Percentiles rank a stretch among this genome's conserved stretches.
These are phyloP conservation scores for Ceratobasidium sp. DNA, from an alignment of 1,284 basidiomycete genomes.

Conservation along the genomic window DNA sequence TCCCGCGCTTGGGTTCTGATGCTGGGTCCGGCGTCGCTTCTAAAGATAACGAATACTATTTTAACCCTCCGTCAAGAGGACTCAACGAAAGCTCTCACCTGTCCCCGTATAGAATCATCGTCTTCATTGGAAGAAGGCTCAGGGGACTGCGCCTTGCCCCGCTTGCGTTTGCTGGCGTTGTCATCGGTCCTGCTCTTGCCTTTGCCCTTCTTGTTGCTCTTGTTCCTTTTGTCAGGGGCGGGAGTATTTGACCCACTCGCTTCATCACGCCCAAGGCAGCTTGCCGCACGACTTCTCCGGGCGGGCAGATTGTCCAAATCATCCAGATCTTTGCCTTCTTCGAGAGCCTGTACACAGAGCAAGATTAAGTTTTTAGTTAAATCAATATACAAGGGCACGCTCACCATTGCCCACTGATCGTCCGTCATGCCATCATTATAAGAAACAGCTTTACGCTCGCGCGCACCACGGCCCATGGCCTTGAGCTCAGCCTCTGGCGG, in stretches of 20 bases:
- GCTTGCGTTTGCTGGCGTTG: slow-evolving; percentile 72
- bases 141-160: slow-evolving; percentile 79
- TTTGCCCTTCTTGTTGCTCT: slow-evolving; percentile 45
- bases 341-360: slow-evolving; percentile 71
- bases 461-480: slow-evolving; percentile 81
- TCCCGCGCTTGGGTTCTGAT: slow-evolving; percentile 55
- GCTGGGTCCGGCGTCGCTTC: slow-evolving; percentile 81
- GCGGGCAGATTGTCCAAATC: slow-evolving; percentile 79
- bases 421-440: slow-evolving; percentile 98
- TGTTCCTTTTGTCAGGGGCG: slow-evolving; percentile 31
- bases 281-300: slow-evolving; percentile 26
- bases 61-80: slow-evolving; percentile 30
- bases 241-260: slow-evolving; percentile 57
- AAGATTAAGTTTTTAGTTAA: neutral
- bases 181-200: slow-evolving; percentile 45
- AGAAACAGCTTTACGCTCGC: slow-evolving; percentile 86
- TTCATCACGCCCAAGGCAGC: slow-evolving; percentile 54
- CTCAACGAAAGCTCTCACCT: slow-evolving; percentile 62
- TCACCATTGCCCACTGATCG: slow-evolving; percentile 90
- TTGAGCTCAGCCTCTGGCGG: slow-evolving; percentile 76
- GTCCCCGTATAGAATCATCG: slow-evolving; percentile 76
- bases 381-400: slow-evolving; percentile 49
- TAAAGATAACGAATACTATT: slow-evolving; percentile 54
- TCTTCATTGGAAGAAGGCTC: slow-evolving; percentile 78
- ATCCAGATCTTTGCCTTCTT: slow-evolving; percentile 76